Evolutionary conservation across 768 basidiomycete species (phyloP), one percentile per base, ranked within the genome.

Genomic region (Auricularia cornea): DNA sequence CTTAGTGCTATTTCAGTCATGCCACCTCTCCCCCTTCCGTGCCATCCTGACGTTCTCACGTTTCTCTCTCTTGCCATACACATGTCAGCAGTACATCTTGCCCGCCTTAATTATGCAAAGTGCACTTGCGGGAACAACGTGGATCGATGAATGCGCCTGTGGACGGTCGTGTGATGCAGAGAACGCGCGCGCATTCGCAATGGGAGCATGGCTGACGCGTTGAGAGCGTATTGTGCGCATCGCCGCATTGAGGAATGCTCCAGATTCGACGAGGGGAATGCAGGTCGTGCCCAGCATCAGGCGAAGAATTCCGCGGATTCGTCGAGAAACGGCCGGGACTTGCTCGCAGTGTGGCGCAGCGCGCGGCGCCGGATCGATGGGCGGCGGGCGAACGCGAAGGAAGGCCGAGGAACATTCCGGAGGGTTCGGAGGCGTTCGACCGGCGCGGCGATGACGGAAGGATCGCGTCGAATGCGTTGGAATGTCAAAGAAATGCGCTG

Each of bases 81-180:
- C 44, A 26, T 28, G 57, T n/a, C 29, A 40, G 26, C 48, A 60
- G 51, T 61, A 64, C 64, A 63, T 20, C 23, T 11, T n/a, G n/a
- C 41, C 26, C 41, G 41, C 23, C 41, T 23, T 29, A 30, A 32
- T 18, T 29, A 26, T 28, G 57, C 31, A n/a, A 40, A 23, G 31
- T 51, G 51, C 57, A 62, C 64, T 35, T 48, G 60, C 60, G 38
- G 32, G 35, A 20, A 51, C 60, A 29, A 29, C 59, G 38, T 44
- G 32, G 35, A 41, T 51, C 60, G 52, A 52, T 60, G 38, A 51
- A 29, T 32, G 18, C 3, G n/a, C 30, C 20, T 60, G 38, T 59
- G 26, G 5, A 32, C 26, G 38, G 16, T 33, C 23, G 23, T 38
- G 38, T 28, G 31, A 60, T 32, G 23, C 51, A 62, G 56, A 6